These are phyloP conservation scores for Ilyonectria sp. DNA, from an alignment of 2,329 filamentous ascomycete species.

Conservation along the genomic window DNA sequence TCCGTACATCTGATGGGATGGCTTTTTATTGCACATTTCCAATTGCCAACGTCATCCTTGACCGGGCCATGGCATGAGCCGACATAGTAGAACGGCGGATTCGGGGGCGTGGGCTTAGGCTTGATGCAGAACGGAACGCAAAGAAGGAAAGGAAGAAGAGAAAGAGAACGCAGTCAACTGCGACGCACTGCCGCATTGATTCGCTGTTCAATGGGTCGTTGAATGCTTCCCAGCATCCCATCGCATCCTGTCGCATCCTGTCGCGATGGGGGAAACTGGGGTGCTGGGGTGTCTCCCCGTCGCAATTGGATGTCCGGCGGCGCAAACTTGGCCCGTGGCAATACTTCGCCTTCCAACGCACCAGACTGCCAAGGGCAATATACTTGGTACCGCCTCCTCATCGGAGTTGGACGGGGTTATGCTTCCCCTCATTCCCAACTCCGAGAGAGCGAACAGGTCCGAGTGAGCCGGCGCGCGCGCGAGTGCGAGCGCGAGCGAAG, in stretches of 20 bases:
- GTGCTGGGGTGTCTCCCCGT: slow-evolving; percentile 1
- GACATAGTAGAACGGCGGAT: slow-evolving; percentile 9
- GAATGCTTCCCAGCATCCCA: slow-evolving; percentile 24
- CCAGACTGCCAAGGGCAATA: background rate
- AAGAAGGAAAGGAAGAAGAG: background rate
- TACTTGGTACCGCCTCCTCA: background rate
- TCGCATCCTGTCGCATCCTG: slow-evolving; percentile 17
- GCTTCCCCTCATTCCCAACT: slow-evolving; percentile 3
- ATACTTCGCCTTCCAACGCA: slow-evolving; percentile 10
- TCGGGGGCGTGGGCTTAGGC: slow-evolving; percentile 23
- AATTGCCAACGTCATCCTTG: slow-evolving; percentile 41
- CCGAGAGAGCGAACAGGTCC: slow-evolving; percentile 8
- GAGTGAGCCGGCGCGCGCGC: slow-evolving; percentile 27
- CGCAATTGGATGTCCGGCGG: slow-evolving; percentile 26
- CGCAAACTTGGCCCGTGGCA: slow-evolving; percentile 11
- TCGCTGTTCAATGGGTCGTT: slow-evolving; percentile 21
- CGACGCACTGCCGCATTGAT: slow-evolving; percentile 12
- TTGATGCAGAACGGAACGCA: background rate
- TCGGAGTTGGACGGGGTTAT: slow-evolving; percentile 24
- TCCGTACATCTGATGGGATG: slow-evolving; percentile 21
- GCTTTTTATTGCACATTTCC: slow-evolving; percentile 38
- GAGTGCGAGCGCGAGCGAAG: background rate
- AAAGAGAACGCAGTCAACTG: slow-evolving; percentile 5
- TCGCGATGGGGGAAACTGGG: slow-evolving; percentile 4
- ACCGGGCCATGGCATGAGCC: slow-evolving; percentile 19